Conservation (phyloP, 331 rosid species). For the Quercus lobata region DNA sequence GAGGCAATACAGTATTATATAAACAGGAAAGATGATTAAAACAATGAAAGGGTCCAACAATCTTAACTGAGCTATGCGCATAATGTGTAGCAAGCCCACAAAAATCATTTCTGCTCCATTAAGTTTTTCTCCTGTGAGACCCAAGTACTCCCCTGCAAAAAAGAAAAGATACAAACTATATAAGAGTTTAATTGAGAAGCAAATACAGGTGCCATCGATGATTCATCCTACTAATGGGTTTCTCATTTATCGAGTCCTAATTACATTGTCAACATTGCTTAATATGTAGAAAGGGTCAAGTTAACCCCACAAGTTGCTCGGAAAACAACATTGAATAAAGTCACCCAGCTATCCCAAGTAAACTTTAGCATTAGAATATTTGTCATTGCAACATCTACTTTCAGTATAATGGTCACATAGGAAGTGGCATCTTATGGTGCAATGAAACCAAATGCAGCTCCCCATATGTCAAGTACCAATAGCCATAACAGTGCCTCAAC, state of each 20-base stretch:
- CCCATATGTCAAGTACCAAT: neutral
- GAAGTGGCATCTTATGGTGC: neutral
- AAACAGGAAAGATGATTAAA: neutral
- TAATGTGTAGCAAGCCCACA: constrained; percentile 95
- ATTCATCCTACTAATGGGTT: neutral
- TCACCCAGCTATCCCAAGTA: neutral
- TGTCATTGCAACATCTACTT: neutral
- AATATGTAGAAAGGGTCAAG: neutral
- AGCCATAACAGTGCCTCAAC: neutral
- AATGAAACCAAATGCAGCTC: neutral
- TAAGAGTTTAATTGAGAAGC: neutral
- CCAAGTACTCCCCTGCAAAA: constrained; percentile 85
- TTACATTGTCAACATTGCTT: neutral
- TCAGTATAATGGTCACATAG: neutral
- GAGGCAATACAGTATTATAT: constrained; percentile 13
- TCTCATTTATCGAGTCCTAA: neutral
- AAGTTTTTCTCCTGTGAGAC: constrained; percentile 79
- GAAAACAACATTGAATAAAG: neutral
- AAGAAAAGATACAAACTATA: neutral
- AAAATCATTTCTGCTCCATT: constrained; percentile 74
- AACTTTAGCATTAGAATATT: neutral
- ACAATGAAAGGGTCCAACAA: constrained; percentile 13
- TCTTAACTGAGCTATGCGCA: constrained; percentile 63
- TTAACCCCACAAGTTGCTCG: neutral
- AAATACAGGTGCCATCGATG: neutral